Evolutionary conservation across 106 monocot species (phyloP), one percentile per base, ranked within the genome.

Genomic region (Dendrobium huoshanense): DNA sequence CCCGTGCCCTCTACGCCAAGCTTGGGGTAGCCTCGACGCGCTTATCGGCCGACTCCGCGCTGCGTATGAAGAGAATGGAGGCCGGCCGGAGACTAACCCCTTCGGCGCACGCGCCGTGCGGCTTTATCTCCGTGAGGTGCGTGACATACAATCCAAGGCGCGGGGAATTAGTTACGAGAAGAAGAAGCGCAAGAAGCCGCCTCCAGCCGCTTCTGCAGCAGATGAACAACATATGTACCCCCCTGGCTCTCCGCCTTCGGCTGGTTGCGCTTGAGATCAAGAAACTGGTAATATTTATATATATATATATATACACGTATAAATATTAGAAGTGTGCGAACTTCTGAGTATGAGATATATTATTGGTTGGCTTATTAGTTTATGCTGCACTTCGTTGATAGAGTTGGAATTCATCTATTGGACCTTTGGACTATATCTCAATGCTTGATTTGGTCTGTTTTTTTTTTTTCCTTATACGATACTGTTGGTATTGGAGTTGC

Each of bases 11-110:
- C 85, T 90, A 22, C 84, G 87, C 40, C 89, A 90, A 41, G 89
- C 89, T 1, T 90, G 89, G 89, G 89, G 89, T 27, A 80, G 79
- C 55, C 84, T 90, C 22, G 89, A 90, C 80, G 84, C 89, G 25
- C 84, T 90, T 68, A 78, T 89, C 80, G 89, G 89, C 79, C 89
- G 89, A 79, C 86, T 89, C 79, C 86, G 89, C 47, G 89, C 86
- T 41, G 89, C 89, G 55, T 89, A 82, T 67, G 89, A 89, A 72
- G 89, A 89, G 77, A 89, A 89, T 79, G 89, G 89, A 59, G 89
- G 89, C 27, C 74, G 48, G 41, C 86, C 89, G 3, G 89, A 89
- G 80, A 77, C 73, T 18, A 89, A 89, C 81, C 89, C 89, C 15
- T 89, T 89, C 59, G 89, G 86, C 20, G 87, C 84, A 25, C 87